phyloP scores from a whole-genome alignment of 352 stramenopile genomes.

The Pythium phragmiticola region DNA sequence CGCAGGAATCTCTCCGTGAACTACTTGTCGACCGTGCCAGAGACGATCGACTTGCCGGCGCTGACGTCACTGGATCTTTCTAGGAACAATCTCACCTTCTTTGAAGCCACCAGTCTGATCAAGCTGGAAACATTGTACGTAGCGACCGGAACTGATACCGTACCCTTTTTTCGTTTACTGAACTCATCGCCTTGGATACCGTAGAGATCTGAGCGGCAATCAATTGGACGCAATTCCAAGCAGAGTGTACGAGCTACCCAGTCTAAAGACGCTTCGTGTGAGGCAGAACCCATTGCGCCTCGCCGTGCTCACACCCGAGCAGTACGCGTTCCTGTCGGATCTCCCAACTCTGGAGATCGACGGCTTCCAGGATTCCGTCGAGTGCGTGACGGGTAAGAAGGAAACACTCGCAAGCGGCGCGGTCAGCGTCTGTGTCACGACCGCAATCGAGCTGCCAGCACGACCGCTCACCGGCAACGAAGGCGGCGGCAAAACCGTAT shows the following conservation, averaged over 20 bases:
- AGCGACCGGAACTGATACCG: not conserved
- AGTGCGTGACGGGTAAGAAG: constrained; percentile 4
- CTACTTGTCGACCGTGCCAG: constrained; percentile 2
- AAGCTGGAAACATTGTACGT: constrained; percentile 11
- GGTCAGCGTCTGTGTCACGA: constrained; percentile 7
- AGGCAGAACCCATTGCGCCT: constrained; percentile 2
- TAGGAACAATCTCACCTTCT: constrained; percentile 11
- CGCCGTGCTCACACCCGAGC: constrained; percentile 8
- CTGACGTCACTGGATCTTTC: constrained; percentile 11
- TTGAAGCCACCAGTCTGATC: not conserved
- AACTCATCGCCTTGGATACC: not conserved
- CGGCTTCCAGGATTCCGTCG: not conserved
- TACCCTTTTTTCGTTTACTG: not conserved
- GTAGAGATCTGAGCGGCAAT: constrained; percentile 10
- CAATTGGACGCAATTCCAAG: constrained; percentile 7
- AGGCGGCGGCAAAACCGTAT: not conserved
- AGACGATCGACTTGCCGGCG: not conserved
- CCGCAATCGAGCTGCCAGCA: constrained; percentile 4
- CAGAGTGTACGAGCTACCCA: not conserved
- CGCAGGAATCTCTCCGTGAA: constrained; percentile 17
- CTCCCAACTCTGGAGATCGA: constrained; percentile 5
- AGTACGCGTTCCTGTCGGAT: constrained; percentile 14
- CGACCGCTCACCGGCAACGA: not conserved
- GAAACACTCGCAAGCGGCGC: not conserved
- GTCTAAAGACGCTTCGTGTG: constrained; percentile 9